Percentiles rank a stretch among this genome's conserved stretches.
These are phyloP conservation scores for Xylaria nigripes DNA, from an alignment of 495 filamentous ascomycete genomes.

Conservation along the genomic window DNA sequence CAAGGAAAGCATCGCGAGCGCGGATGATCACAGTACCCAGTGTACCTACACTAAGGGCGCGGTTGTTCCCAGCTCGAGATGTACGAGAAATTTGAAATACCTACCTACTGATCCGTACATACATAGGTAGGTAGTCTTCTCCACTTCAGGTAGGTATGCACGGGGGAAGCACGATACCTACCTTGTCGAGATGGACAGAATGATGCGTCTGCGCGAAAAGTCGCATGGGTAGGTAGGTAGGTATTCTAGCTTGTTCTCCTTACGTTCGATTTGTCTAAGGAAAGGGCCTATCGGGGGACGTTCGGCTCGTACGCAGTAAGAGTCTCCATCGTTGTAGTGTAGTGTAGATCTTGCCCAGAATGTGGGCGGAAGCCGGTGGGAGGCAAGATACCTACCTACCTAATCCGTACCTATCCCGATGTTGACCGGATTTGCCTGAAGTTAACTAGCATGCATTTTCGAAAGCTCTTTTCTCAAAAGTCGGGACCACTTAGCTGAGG, in stretches of 20 bases:
- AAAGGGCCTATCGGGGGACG: constrained; percentile 5
- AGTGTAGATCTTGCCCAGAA: background rate
- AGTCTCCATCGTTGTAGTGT: background rate
- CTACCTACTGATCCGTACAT: too few species aligned
- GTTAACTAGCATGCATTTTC: background rate
- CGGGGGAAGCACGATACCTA: background rate
- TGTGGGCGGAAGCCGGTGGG: background rate
- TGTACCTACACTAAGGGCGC: background rate
- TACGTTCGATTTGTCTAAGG: constrained; percentile 1
- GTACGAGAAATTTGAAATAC: background rate
- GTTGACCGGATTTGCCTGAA: too few species aligned
- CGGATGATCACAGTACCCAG: too few species aligned
- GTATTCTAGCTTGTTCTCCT: background rate
- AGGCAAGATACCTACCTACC: background rate
- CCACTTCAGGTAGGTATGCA: background rate
- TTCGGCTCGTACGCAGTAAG: background rate
- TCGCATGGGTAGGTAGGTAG: background rate
- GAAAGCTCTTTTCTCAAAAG: background rate
- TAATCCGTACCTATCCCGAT: too few species aligned
- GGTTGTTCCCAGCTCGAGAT: background rate
- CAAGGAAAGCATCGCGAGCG: background rate
- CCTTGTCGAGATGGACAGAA: constrained; percentile 3
- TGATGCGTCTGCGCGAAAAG: background rate
- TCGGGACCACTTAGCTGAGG: background rate
- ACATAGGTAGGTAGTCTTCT: too few species aligned